Conservation (phyloP, 164 flowering plant genomes). For the Berberis vulgaris region DNA sequence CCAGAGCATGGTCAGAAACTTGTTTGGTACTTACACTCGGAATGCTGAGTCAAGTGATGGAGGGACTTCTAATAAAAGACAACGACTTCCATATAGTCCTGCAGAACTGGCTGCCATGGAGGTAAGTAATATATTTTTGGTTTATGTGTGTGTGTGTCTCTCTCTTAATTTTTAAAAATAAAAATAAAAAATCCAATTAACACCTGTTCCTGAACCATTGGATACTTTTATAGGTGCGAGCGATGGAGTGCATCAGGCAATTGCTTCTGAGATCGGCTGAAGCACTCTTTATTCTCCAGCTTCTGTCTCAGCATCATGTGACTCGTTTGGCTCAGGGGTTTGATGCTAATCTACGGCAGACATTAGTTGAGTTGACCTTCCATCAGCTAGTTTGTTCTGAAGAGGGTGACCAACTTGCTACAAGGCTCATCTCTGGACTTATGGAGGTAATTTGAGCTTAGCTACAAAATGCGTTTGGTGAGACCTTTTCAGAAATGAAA, state of each 20-base stretch:
- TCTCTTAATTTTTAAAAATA: background rate
- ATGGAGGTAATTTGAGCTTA: slow-evolving; percentile 69
- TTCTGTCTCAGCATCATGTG: slow-evolving; percentile 81
- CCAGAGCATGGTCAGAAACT: slow-evolving; percentile 55
- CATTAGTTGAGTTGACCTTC: slow-evolving; percentile 71
- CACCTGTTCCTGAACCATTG: background rate
- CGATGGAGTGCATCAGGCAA: slow-evolving; percentile 92
- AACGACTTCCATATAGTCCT: slow-evolving; percentile 77
- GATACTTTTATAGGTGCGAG: slow-evolving; percentile 62
- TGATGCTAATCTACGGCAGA: slow-evolving; percentile 43
- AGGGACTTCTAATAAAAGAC: slow-evolving; percentile 64
- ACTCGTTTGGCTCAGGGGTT: slow-evolving; percentile 69
- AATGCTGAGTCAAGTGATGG: slow-evolving; percentile 46
- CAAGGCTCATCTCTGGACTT: slow-evolving; percentile 74
- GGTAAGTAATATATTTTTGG: slow-evolving; percentile 31
- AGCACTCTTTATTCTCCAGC: slow-evolving; percentile 83
- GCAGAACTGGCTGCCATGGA: slow-evolving; percentile 97
- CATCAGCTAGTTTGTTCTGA: slow-evolving; percentile 91
- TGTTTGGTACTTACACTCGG: slow-evolving; percentile 67
- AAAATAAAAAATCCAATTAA: background rate
- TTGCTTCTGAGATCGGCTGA: slow-evolving; percentile 86
- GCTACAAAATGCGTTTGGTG: background rate
- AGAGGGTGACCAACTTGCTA: slow-evolving; percentile 87
- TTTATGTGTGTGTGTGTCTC: background rate
- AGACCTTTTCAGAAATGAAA: too few species aligned